These are phyloP conservation scores for Penicillium crystallinum DNA, from an alignment of 495 filamentous ascomycete species.

Conservation along the genomic window DNA sequence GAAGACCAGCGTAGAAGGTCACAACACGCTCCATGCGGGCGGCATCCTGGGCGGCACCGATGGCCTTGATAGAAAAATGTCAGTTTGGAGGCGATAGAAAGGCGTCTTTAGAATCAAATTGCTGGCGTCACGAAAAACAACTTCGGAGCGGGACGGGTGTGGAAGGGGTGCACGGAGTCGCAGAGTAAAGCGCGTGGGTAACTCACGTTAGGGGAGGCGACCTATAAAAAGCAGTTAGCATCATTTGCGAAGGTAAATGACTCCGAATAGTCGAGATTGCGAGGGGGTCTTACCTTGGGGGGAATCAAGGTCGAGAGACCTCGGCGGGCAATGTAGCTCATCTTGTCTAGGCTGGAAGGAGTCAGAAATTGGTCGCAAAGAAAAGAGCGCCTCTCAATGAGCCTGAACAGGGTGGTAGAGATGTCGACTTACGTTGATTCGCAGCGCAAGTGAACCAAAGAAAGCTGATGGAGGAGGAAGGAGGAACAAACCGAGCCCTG, in stretches of 20 bases:
- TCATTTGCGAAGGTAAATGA: slow-evolving; percentile 4
- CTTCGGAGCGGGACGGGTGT: slow-evolving; percentile 20
- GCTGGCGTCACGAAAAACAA: slow-evolving; percentile 18
- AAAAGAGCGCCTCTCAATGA: slow-evolving; percentile 1
- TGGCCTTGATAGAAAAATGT: slow-evolving; percentile 59
- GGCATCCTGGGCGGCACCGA: slow-evolving; percentile 90
- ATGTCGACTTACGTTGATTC: slow-evolving; percentile 29
- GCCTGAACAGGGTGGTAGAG: neutral
- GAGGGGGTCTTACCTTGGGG: slow-evolving; percentile 69
- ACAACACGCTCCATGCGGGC: slow-evolving; percentile 93
- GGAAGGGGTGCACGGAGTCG: slow-evolving; percentile 9
- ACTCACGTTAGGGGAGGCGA: slow-evolving; percentile 91
- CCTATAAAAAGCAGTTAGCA: slow-evolving; percentile 43
- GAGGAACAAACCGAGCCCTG: slow-evolving; percentile 24
- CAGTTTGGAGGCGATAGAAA: slow-evolving; percentile 13
- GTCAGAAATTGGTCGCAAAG: slow-evolving; percentile 28
- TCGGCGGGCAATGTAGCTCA: slow-evolving; percentile 86
- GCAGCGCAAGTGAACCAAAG: slow-evolving; percentile 32
- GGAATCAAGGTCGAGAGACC: slow-evolving; percentile 97
- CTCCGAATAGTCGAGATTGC: neutral
- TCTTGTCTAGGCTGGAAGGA: slow-evolving; percentile 50
- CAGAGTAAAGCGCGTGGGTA: neutral
- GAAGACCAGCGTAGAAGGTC: slow-evolving; percentile 96
- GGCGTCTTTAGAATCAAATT: slow-evolving; percentile 1
- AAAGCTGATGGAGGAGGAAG: slow-evolving; percentile 33